Evolutionary conservation across 768 basidiomycete species (phyloP), one percentile per base, ranked within the genome.

Genomic region (Tricholoma bakamatsutake): DNA sequence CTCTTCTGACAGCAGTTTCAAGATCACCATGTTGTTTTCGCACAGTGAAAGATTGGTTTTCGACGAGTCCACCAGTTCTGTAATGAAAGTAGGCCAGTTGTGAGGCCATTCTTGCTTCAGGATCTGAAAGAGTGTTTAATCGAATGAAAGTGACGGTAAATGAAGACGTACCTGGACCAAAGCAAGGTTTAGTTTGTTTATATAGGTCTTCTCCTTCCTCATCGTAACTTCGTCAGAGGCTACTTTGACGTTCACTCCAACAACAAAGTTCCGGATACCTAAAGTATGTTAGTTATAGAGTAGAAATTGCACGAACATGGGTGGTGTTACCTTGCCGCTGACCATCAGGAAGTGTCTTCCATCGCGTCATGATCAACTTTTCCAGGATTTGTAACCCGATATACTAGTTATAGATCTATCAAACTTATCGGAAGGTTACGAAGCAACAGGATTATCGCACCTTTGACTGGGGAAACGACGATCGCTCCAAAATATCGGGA

Each of bases 91-190:
- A 31, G 96, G 95, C 97, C 97, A 99, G 66, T 97, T 94, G 69
- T 97, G 92, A 24, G 96, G 96, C 97, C 97, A 99, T 70, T 98
- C 97, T 77, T 98, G 97, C 73, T 98, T 99, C 61, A 99, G 77
- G 58, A 99, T 97, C 94, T 99, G 66, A 18, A 24, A 39, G 55
- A 45, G 21, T 5, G 50, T 48, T 51, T 17, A 58, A 65, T 57
- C 52, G 56, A 45, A n/a, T 45, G 18, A 59, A 57, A 13, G 55
- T 33, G 57, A 42, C 27, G 50, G 21, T 46, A 48, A 6, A 31
- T 57, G 50, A 35, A 50, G 27, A 70, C 80, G 57, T 56, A 92
- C 94, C 77, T 96, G 93, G 53, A 99, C 93, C 47, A 99, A 80
- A 18, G 95, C 93, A 52, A 99, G 79, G 67, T 99, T 98, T 55